Evolutionary conservation across 1,284 basidiomycete species (phyloP).

Genomic region (Cryptococcus sp.): DNA sequence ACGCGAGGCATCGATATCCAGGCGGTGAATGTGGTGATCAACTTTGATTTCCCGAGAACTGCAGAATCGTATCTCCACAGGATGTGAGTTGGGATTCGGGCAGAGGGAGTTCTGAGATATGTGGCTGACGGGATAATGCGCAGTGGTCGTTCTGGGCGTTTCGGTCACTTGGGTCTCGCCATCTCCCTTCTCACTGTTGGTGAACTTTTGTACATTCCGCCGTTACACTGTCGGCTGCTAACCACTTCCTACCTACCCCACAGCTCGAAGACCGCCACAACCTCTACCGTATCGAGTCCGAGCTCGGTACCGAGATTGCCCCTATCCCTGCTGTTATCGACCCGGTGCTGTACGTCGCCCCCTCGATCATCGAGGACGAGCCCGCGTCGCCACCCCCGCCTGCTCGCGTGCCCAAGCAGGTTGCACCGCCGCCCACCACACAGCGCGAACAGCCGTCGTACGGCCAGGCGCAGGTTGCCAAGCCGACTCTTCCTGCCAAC

Average conservation of each 20-base stretch:
- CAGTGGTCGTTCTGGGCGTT: slow-evolving; percentile 91
- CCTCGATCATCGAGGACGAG: slow-evolving; percentile 34
- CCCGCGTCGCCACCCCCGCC: no score
- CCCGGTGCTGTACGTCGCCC: slow-evolving; percentile 84
- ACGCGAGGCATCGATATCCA: slow-evolving; percentile 99
- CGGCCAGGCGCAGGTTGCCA: no score
- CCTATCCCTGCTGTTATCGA: slow-evolving; percentile 91
- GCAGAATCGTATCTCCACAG: slow-evolving; percentile 95
- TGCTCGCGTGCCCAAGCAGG: no score
- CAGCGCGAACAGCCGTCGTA: no score
- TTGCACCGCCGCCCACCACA: no score
- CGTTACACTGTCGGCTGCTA: slow-evolving; percentile 22
- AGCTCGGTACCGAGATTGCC: slow-evolving; percentile 95
- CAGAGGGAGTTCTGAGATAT: neutral
- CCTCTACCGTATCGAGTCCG: slow-evolving; percentile 95
- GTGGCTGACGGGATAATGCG: slow-evolving; percentile 5
- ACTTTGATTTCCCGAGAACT: slow-evolving; percentile 99
- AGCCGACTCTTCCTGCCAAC: no score
- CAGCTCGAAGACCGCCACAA: slow-evolving; percentile 94
- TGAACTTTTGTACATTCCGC: neutral
- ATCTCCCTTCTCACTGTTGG: slow-evolving; percentile 82
- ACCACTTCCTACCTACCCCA: no score
- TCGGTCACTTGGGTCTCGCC: slow-evolving; percentile 93
- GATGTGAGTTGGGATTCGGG: slow-evolving; percentile 32
- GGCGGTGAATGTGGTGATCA: slow-evolving; percentile 99